Conservation (phyloP, 148 eudicot species). For the Agrostemma githago region DNA sequence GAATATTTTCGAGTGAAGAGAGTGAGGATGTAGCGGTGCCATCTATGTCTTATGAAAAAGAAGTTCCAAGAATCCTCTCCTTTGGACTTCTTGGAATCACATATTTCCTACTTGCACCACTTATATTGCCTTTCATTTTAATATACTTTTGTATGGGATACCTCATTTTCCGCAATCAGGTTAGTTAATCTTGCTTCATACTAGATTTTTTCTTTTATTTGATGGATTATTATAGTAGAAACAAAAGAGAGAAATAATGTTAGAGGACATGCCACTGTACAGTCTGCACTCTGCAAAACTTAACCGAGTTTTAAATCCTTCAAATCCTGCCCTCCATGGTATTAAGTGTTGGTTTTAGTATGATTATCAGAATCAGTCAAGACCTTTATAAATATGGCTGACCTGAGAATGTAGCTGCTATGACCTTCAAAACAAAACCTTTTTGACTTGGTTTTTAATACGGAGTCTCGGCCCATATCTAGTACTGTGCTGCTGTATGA, state of each 20-base stretch:
- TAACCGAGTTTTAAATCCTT: neutral
- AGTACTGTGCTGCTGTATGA: neutral
- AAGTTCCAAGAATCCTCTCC: conserved; percentile 68
- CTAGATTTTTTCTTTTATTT: neutral
- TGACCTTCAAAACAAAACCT: neutral
- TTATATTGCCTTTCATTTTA: conserved; percentile 76
- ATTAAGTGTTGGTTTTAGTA: neutral
- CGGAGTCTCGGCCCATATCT: neutral
- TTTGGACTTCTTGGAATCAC: conserved; percentile 83
- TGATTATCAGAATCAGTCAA: neutral
- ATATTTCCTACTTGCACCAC: conserved; percentile 79
- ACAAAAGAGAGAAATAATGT: neutral
- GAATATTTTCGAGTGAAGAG: conserved; percentile 27
- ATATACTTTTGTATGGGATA: conserved; percentile 75
- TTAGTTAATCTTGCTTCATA: conserved; percentile 30
- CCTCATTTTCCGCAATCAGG: conserved; percentile 80
- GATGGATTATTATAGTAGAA: neutral
- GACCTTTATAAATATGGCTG: neutral
- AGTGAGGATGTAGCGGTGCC: conserved; percentile 54
- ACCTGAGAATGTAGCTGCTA: neutral
- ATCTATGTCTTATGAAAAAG: conserved; percentile 60
- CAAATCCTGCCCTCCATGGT: neutral
- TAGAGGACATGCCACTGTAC: neutral
- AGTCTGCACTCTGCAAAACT: neutral
- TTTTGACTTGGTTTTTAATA: neutral